Conservation (phyloP, 1,284 basidiomycete species). For the Tranzscheliella williamsii region DNA sequence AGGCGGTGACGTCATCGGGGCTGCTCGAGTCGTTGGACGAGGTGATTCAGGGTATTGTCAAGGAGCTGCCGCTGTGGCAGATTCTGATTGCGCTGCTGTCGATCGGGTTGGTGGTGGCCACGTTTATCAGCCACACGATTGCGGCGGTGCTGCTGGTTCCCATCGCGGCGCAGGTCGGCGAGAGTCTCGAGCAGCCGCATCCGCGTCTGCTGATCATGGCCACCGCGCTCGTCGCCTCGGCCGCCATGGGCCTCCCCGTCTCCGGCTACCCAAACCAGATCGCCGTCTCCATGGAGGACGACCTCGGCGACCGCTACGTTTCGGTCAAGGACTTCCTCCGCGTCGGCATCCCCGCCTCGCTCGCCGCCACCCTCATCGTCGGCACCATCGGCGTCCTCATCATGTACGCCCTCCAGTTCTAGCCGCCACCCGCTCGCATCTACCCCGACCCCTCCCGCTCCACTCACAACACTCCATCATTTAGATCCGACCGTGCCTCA, state of each 20-base stretch:
- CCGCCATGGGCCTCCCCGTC: conserved; percentile 97
- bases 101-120: conserved; percentile 78
- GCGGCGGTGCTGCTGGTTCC: conserved; percentile 94
- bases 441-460: no score
- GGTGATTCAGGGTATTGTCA: conserved; percentile 72
- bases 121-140: conserved; percentile 66
- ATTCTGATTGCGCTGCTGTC: conserved; percentile 82
- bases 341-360: conserved; percentile 87
- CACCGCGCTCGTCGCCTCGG: conserved; percentile 87
- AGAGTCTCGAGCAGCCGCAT: conserved; percentile 66
- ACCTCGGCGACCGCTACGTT: conserved; percentile 76
- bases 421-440: no score
- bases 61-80: conserved; percentile 74
- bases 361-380: conserved; percentile 73
- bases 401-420: conserved; percentile 47
- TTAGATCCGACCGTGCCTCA: no score
- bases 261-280: conserved; percentile 86
- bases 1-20: conserved; percentile 88
- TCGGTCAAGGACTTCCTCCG: conserved; percentile 76
- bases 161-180: conserved; percentile 88
- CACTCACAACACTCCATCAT: no score
- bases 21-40: conserved; percentile 66
- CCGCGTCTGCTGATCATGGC: conserved; percentile 61
- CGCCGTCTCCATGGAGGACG: conserved; percentile 83
- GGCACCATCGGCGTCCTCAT: conserved; percentile 55